A percentile compares a stretch with the other conserved stretches of the same genome.
Conservation (phyloP, 805 yeast genomes). For the Yarrowia divulgata region DNA sequence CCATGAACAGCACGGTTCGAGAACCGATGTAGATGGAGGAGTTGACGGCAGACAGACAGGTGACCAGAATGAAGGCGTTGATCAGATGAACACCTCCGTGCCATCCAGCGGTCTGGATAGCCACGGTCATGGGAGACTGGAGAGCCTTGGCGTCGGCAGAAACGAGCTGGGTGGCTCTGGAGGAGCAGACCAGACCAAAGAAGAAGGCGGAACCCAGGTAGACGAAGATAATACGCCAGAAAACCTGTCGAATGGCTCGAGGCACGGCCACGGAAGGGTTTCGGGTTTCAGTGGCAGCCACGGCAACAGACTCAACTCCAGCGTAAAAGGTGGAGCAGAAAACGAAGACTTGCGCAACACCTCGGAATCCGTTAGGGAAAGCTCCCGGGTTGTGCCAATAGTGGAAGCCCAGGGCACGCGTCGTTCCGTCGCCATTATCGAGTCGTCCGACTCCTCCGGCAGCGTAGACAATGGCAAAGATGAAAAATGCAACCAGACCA, state of each 20-base stretch:
- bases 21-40: slow-evolving; percentile 74
- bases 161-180: slow-evolving; percentile 56
- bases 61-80: slow-evolving; percentile 67
- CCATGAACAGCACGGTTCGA: slow-evolving; percentile 69
- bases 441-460: slow-evolving; percentile 59
- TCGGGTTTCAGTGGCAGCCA: slow-evolving; percentile 69
- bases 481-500: slow-evolving; percentile 64
- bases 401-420: slow-evolving; percentile 63
- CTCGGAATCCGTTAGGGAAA: slow-evolving; percentile 55
- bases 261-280: slow-evolving; percentile 70
- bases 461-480: slow-evolving; percentile 62
- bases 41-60: slow-evolving; percentile 73
- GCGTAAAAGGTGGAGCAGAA: slow-evolving; percentile 67
- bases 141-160: slow-evolving; percentile 56
- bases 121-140: slow-evolving; percentile 60
- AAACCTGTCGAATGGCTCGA: slow-evolving; percentile 63
- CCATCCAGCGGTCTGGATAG: slow-evolving; percentile 62
- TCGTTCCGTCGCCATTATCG: slow-evolving; percentile 50
- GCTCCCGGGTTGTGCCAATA: slow-evolving; percentile 66
- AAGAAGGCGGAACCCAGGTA: slow-evolving; percentile 65
- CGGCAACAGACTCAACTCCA: slow-evolving; percentile 66
- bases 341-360: slow-evolving; percentile 62
- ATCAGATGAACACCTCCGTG: slow-evolving; percentile 59
- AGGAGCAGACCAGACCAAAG: slow-evolving; percentile 69
- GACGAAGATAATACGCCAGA: slow-evolving; percentile 61